Base-by-base conservation (phyloP, 441 rosid species). In the Isatis lusitanica region DNA sequence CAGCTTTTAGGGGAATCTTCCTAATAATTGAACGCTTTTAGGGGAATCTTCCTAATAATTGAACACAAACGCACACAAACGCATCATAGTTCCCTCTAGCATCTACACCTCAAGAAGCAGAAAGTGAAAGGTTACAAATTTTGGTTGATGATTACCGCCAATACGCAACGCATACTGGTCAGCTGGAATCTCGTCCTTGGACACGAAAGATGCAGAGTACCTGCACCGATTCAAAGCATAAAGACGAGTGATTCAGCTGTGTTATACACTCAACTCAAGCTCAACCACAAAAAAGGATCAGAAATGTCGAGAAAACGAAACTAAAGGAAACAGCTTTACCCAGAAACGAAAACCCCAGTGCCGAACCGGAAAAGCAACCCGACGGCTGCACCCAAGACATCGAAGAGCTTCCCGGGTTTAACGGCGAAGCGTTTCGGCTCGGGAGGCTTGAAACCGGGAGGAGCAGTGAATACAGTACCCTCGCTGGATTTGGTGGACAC, bases 291-390 rank as follows among this genome's bases (percentile, higher is more conserved):
- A 30, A 30, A 26, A 13, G 10, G 5, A 6, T 53, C 59, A 53
- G 11, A 53, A 1, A 21, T 21, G 24, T 21, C 24, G n/a, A 7
- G 40, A 58, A 18, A 28, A 48, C 44, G 39, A 28, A 40, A 46
- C 24, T 21, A 11, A 12, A 35, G 3, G 12, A 17, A 6, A 36
- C 6, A 11, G 3, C 17, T 17, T 24, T 84, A 93, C 97, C 98
- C 98, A 53, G 89, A 81, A 82, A 79, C 89, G 69, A 94, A 92
- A 75, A 84, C 82, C 6, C 97, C 98, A 55, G 97, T 89, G 21
- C 91, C 98, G 48, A 85, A 80, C 35, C 97, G 86, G 66, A 94
- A 89, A 69, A 89, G 8, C 73, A 94, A 70, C 38, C 94, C 82
- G 30, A 92, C 82, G n/a, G 95, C 53, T 18, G 98, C 94, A 55